Percentiles rank a stretch among this genome's conserved stretches.
Conservation (phyloP, 768 basidiomycete species). For the Macrocybe gigantea region DNA sequence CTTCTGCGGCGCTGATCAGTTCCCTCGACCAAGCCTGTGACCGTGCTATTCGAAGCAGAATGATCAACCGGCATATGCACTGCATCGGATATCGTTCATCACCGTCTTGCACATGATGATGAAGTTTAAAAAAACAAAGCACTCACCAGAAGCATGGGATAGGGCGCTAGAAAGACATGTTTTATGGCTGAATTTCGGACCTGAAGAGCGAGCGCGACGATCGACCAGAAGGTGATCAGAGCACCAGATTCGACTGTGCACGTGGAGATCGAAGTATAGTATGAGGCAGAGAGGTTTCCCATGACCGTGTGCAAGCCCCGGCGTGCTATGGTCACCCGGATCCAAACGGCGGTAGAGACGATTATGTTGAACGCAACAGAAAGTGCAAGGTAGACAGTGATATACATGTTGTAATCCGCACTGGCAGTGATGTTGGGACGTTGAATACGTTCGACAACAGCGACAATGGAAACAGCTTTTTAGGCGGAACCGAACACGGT, state of each 20-base stretch:
- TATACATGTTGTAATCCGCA: slow-evolving; percentile 8
- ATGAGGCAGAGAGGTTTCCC: slow-evolving; percentile 27
- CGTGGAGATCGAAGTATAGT: slow-evolving; percentile 30
- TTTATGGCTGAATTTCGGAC: slow-evolving; percentile 17
- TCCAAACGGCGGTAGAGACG: slow-evolving; percentile 20
- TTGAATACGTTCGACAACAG: too few relatives aligned
- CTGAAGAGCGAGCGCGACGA: slow-evolving; percentile 21
- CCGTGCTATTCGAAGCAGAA: slow-evolving; percentile 16
- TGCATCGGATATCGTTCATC: not conserved
- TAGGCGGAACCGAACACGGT: too few relatives aligned
- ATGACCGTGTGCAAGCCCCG: slow-evolving; percentile 25
- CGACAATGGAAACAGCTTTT: too few relatives aligned
- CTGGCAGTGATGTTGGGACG: too few relatives aligned
- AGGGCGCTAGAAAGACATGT: slow-evolving; percentile 26
- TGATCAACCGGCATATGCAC: slow-evolving; percentile 13
- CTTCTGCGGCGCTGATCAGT: slow-evolving; percentile 10
- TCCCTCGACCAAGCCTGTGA: slow-evolving; percentile 18
- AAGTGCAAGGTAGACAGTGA: slow-evolving; percentile 20
- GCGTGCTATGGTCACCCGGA: slow-evolving; percentile 27
- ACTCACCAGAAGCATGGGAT: slow-evolving; percentile 25
- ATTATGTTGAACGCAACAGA: slow-evolving; percentile 25
- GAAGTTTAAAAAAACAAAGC: not conserved
- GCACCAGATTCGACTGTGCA: slow-evolving; percentile 34
- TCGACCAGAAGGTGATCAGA: slow-evolving; percentile 30
- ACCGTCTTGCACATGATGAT: not conserved